Evolutionary conservation across 2,329 filamentous ascomycete species (phyloP).

Genomic region (Diaporthe vexans): DNA sequence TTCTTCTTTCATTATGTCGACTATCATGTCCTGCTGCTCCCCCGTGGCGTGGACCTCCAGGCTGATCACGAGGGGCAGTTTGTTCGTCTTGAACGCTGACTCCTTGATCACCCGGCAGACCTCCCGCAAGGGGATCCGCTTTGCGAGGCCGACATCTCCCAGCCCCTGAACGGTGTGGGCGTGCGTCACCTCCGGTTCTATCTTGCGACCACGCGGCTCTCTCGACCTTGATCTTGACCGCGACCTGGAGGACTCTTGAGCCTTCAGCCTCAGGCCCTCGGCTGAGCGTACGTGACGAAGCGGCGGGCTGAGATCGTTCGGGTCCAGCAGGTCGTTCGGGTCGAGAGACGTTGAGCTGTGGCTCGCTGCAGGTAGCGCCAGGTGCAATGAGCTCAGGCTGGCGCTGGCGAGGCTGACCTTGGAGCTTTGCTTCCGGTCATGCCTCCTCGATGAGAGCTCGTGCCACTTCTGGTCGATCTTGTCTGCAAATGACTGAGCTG

Average conservation of each 20-base stretch:
- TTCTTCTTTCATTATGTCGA: conserved; percentile 91
- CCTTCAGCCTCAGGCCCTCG: conserved; percentile 36
- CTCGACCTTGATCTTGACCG: conserved; percentile 42
- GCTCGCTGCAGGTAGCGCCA: conserved; percentile 41
- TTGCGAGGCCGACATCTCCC: conserved; percentile 80
- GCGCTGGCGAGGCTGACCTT: conserved; percentile 56
- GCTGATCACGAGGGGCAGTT: conserved; percentile 90
- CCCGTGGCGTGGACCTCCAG: conserved; percentile 89
- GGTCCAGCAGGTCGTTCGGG: conserved; percentile 38
- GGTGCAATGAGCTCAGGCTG: conserved; percentile 53
- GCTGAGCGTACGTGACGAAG: conserved; percentile 36
- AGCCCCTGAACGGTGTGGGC: conserved; percentile 52
- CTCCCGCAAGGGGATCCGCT: conserved; percentile 86
- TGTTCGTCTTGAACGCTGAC: conserved; percentile 80
- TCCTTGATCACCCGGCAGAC: conserved; percentile 87
- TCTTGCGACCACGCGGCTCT: conserved; percentile 51
- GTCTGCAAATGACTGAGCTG: conserved; percentile 57
- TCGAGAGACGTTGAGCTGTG: conserved; percentile 43
- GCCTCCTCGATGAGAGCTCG: conserved; percentile 43
- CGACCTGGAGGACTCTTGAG: conserved; percentile 25
- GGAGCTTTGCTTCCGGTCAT: conserved; percentile 55
- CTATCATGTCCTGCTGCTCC: conserved; percentile 92
- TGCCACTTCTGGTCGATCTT: conserved; percentile 52
- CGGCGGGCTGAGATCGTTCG: conserved; percentile 35
- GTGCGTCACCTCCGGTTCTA: conserved; percentile 86